Evolutionary conservation across 345 rosid species (phyloP), one percentile per base, ranked within the genome.

Genomic region (Adansonia digitata): DNA sequence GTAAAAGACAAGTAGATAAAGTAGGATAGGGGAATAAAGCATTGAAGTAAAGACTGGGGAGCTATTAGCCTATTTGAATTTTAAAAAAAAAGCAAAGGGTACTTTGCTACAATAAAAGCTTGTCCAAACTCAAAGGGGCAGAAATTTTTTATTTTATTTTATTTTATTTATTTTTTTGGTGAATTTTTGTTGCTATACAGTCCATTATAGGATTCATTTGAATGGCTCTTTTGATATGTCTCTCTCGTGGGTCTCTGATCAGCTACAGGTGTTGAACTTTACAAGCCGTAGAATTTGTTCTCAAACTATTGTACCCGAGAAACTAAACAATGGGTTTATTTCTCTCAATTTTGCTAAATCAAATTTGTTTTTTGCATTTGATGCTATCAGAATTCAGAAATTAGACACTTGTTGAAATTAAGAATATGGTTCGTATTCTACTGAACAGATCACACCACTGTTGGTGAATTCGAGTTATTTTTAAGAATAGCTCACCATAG

Each of bases 121-220:
- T 78, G 79, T 78, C 79, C 82, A 82, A n/a, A 49, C 74, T 68
- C 77, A 61, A 57, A 75, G 52, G 39, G 52, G 82, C 80, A 77
- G 70, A 77, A 48, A 2, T 2, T 46, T 46, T 46, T 5, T 13
- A 13, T 46, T 46, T 43, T 2, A 3, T 43, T 43, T 43, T 43
- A 8, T 42, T 42, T 42, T 42, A 5, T 43, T 8, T 11, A 9
- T 11, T 72, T 72, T 73, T 51, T 45, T 63, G 40, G 40, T 26
- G 59, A 62, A 45, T 63, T 72, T 26, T 37, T 65, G 73, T 77
- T 76, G 80, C 82, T 60, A 67, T 70, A 74, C 79, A 77, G 70
- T 69, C 53, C 82, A 81, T 71, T 73, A 73, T 49, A 57, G 52
- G 39, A 55, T 77, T 71, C 71, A 67, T 42, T 40, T 67, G 37